These are phyloP conservation scores for Leucocoprinus birnbaumii DNA, from an alignment of 768 basidiomycete species.

Conservation along the genomic window DNA sequence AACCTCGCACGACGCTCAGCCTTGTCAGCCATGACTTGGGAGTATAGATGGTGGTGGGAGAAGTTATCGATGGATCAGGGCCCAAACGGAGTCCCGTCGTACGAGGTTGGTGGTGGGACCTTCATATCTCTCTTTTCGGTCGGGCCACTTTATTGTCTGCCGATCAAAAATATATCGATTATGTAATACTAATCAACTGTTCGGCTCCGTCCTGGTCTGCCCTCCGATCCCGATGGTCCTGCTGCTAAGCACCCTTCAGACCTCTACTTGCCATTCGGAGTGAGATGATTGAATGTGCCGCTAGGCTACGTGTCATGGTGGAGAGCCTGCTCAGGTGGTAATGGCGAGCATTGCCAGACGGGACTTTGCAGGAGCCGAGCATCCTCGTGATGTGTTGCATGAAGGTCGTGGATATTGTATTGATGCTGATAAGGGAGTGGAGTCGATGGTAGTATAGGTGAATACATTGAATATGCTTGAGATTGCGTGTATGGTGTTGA, in stretches of 20 bases:
- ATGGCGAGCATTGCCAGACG: conserved; percentile 6
- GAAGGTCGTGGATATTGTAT: not conserved
- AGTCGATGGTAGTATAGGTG: not conserved
- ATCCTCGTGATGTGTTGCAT: conserved; percentile 1
- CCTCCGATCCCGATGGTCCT: too few relatives aligned
- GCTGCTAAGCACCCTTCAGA: too few relatives aligned
- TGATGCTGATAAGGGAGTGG: not conserved
- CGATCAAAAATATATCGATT: not conserved
- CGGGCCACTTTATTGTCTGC: not conserved
- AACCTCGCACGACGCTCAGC: conserved; percentile 60
- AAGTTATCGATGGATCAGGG: not conserved
- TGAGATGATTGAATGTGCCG: too few relatives aligned
- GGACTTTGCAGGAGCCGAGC: conserved; percentile 10
- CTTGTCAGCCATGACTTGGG: conserved; percentile 27
- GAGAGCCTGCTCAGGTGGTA: conserved; percentile 1
- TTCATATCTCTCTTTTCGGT: too few relatives aligned
- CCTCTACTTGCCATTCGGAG: too few relatives aligned
- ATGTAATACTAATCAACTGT: too few relatives aligned
- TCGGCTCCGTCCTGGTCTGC: too few relatives aligned
- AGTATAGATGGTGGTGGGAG: not conserved
- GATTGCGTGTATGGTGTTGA: not conserved
- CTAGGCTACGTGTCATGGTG: not conserved
- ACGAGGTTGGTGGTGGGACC: not conserved
- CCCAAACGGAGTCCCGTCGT: not conserved
- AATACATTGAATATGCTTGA: not conserved